Percentiles rank a stretch among this genome's conserved stretches.
Conservation (phyloP, 345 rosid genomes). For the Arabidopsis arenosa region DNA sequence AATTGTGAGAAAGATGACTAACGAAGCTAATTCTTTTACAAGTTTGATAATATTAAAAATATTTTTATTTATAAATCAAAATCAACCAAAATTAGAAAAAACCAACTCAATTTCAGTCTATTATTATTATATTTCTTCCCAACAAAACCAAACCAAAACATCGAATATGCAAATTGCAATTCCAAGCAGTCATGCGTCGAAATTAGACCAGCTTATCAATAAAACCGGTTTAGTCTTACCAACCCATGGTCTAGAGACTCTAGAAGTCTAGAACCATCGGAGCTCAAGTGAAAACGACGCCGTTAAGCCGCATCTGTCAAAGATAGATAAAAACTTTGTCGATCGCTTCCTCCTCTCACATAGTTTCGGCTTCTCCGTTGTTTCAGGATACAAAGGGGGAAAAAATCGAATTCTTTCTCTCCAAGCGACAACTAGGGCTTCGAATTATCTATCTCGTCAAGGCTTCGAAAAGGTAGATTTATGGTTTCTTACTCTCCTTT, state of each 20-base stretch:
- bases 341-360: conserved; percentile 5
- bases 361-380: conserved; percentile 28
- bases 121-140: background rate
- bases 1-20: too few species aligned
- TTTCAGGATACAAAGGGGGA: conserved; percentile 3
- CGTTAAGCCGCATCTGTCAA: background rate
- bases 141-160: conserved; percentile 7
- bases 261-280: conserved; percentile 30
- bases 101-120: too few species aligned
- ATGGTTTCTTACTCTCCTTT: background rate
- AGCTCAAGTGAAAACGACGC: conserved; percentile 22
- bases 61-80: too few species aligned
- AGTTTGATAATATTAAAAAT: too few species aligned
- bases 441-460: conserved; percentile 10
- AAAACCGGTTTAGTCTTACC: conserved; percentile 19
- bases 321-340: conserved; percentile 31
- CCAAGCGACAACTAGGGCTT: conserved; percentile 15
- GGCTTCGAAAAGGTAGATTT: conserved; percentile 17
- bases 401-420: conserved; percentile 13
- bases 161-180: background rate
- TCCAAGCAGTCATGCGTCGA: background rate
- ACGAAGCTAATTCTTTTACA: too few species aligned
- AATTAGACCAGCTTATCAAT: conserved; percentile 18
- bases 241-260: background rate
- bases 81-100: too few species aligned